Conservation (phyloP, 176 grass and related monocot species). For the Zoysia pacifica region DNA sequence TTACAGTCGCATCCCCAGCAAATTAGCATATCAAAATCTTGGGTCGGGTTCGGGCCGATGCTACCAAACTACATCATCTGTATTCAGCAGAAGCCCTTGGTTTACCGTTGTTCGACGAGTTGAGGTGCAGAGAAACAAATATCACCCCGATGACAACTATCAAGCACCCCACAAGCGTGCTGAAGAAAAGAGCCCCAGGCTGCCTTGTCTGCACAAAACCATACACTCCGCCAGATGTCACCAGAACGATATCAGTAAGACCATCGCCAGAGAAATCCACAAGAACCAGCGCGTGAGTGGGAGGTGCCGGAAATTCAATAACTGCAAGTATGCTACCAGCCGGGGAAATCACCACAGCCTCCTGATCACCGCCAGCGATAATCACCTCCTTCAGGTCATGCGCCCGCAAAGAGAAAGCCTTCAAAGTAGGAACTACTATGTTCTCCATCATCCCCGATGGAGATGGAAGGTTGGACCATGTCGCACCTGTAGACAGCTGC, state of each 20-base stretch:
- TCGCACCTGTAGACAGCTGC: slow-evolving; percentile 85
- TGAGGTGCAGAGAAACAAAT: slow-evolving; percentile 87
- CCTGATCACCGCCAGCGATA: slow-evolving; percentile 71
- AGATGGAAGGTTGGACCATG: slow-evolving; percentile 96
- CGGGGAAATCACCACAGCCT: slow-evolving; percentile 80
- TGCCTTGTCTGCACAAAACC: slow-evolving; percentile 85
- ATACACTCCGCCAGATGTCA: slow-evolving; percentile 72
- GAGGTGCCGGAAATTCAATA: slow-evolving; percentile 74
- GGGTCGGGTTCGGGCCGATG: background rate
- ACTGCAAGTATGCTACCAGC: slow-evolving; percentile 65
- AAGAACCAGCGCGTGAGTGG: slow-evolving; percentile 66
- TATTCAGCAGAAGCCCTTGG: slow-evolving; percentile 52
- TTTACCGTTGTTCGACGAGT: slow-evolving; percentile 58
- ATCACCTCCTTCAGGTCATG: slow-evolving; percentile 69
- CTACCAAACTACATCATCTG: slow-evolving; percentile 30
- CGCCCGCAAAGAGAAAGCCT: slow-evolving; percentile 59
- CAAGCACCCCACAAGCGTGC: slow-evolving; percentile 84
- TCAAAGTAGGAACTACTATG: slow-evolving; percentile 83
- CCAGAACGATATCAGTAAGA: slow-evolving; percentile 74
- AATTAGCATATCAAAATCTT: slow-evolving; percentile 13
- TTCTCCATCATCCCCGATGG: slow-evolving; percentile 89
- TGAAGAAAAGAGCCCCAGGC: slow-evolving; percentile 92
- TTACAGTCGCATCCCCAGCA: background rate
- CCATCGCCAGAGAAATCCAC: slow-evolving; percentile 90
- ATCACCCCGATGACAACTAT: slow-evolving; percentile 87